Evolutionary conservation across 2,329 filamentous ascomycete species (phyloP).

Genomic region (Chaetomium strumarium): DNA sequence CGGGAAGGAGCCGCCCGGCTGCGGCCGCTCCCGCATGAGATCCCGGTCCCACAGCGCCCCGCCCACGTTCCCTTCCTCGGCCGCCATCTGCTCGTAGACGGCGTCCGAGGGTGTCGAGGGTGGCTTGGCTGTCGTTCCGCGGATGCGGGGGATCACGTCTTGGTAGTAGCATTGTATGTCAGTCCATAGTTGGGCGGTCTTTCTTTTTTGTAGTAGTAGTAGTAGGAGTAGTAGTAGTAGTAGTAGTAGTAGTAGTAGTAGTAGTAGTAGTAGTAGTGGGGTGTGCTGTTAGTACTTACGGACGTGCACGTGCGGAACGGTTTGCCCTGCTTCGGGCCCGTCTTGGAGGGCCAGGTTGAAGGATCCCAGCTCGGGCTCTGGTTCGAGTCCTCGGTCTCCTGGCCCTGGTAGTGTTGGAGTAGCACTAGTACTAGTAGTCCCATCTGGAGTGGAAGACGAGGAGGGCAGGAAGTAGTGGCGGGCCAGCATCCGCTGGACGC

Average conservation of each 20-base stretch:
- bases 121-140: conserved; percentile 44
- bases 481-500: conserved; percentile 70
- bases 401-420: conserved; percentile 24
- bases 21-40: conserved; percentile 34
- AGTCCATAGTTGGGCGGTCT: neutral
- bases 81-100: conserved; percentile 78
- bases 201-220: no score
- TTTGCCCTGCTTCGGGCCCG: conserved; percentile 83
- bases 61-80: conserved; percentile 77
- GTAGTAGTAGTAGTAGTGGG: no score
- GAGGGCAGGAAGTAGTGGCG: conserved; percentile 43
- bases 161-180: neutral
- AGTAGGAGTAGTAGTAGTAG: no score
- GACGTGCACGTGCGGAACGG: conserved; percentile 86
- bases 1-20: conserved; percentile 55
- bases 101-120: conserved; percentile 53
- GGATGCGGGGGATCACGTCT: conserved; percentile 70
- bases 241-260: no score
- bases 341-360: conserved; percentile 97
- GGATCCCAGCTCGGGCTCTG: conserved; percentile 49
- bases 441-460: neutral
- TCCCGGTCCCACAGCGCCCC: conserved; percentile 57
- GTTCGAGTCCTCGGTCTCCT: conserved; percentile 32
- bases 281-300: conserved; percentile 31
- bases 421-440: neutral